A percentile compares a stretch with the other conserved stretches of the same genome.
Conservation (phyloP, 257 asterid genomes). For the Anisodus acutangulus region DNA sequence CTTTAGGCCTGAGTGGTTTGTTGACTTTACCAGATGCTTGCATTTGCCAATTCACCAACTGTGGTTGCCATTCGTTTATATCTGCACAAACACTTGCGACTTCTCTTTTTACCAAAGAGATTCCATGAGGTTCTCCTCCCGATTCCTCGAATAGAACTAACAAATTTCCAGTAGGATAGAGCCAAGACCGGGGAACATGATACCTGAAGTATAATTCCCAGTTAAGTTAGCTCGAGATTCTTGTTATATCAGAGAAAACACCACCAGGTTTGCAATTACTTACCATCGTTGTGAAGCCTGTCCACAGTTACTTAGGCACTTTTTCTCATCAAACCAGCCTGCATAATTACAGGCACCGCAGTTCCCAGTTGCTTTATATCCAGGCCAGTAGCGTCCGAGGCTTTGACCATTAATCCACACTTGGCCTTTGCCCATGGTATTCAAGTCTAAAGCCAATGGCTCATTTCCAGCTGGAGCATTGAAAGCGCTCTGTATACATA, state of each 20-base stretch:
- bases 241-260: neutral
- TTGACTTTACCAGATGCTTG: constrained; percentile 69
- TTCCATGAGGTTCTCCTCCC: constrained; percentile 86
- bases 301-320: constrained; percentile 80
- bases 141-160: constrained; percentile 87
- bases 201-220: constrained; percentile 55
- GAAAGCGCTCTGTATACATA: constrained; percentile 60
- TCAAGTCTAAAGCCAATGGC: constrained; percentile 93
- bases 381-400: constrained; percentile 89
- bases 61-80: constrained; percentile 89
- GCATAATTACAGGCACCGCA: constrained; percentile 80
- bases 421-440: constrained; percentile 94
- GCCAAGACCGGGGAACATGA: constrained; percentile 96
- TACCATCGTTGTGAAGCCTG: constrained; percentile 94
- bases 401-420: constrained; percentile 91
- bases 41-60: constrained; percentile 69
- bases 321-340: constrained; percentile 72
- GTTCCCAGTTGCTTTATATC: constrained; percentile 71
- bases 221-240: constrained; percentile 3
- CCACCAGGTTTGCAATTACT: neutral
- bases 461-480: constrained; percentile 82
- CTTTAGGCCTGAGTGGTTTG: constrained; percentile 79
- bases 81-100: constrained; percentile 76
- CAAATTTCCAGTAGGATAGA: constrained; percentile 69
- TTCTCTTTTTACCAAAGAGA: constrained; percentile 72